Percentiles rank a stretch among this genome's conserved stretches.
These are phyloP conservation scores for Stephania yunnanensis DNA, from an alignment of 164 flowering plant genomes.

Conservation along the genomic window DNA sequence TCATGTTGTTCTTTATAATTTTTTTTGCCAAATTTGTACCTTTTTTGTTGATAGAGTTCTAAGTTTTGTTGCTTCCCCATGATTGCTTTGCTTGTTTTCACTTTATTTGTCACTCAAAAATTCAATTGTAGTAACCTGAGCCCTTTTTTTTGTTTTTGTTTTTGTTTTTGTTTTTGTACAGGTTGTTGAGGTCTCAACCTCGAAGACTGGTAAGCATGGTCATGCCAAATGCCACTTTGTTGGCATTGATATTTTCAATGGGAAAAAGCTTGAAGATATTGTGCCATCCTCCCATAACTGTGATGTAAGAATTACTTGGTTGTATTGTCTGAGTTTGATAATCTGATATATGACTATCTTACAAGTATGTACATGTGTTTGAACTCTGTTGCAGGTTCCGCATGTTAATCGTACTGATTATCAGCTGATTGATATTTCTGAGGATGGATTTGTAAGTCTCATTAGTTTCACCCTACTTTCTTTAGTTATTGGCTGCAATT, in stretches of 20 bases:
- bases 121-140: background rate
- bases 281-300: constrained; percentile 37
- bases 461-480: too few relatives aligned
- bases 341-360: background rate
- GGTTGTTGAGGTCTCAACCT: constrained; percentile 44
- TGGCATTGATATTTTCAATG: constrained; percentile 35
- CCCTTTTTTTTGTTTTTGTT: background rate
- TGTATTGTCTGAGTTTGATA: background rate
- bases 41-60: background rate
- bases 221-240: constrained; percentile 46
- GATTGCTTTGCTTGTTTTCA: background rate
- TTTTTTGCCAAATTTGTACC: background rate
- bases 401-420: constrained; percentile 39
- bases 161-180: constrained; percentile 8
- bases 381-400: constrained; percentile 26
- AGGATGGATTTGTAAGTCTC: constrained; percentile 28
- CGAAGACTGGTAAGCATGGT: constrained; percentile 43
- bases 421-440: constrained; percentile 40
- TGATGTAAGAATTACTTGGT: constrained; percentile 25
- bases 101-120: background rate
- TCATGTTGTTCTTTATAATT: background rate
- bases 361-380: background rate
- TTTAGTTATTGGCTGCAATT: background rate
- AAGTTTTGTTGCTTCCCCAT: background rate
- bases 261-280: constrained; percentile 38